phyloP scores from a whole-genome alignment of 2,329 filamentous ascomycete genomes.

The Clarireedia hainanense region DNA sequence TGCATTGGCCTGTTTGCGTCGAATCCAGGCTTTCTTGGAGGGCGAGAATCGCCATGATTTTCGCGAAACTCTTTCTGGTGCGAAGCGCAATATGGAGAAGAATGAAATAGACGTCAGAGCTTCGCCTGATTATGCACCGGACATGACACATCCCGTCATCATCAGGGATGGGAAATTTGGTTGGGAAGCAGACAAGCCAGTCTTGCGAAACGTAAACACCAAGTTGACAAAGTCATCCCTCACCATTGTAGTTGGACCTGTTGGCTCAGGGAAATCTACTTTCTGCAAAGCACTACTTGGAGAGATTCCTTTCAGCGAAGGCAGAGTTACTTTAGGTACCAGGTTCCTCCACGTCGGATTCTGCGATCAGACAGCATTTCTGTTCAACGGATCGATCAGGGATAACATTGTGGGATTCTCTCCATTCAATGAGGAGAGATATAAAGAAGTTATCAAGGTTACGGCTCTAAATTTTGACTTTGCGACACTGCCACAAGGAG shows the following conservation, averaged over 20 bases:
- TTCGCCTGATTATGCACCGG: neutral
- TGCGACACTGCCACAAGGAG: conserved; percentile 14
- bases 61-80: conserved; percentile 8
- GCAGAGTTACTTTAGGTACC: conserved; percentile 16
- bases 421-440: conserved; percentile 21
- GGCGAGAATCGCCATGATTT: conserved; percentile 16
- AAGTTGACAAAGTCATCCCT: conserved; percentile 15
- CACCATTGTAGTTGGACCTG: conserved; percentile 24
- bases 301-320: conserved; percentile 27
- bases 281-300: conserved; percentile 30
- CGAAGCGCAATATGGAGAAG: conserved; percentile 4
- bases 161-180: conserved; percentile 23
- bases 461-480: conserved; percentile 19
- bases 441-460: conserved; percentile 20
- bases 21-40: conserved; percentile 11
- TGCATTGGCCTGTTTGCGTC: conserved; percentile 8
- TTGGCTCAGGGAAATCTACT: conserved; percentile 30
- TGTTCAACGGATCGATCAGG: conserved; percentile 33
- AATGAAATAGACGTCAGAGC: neutral
- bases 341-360: conserved; percentile 29
- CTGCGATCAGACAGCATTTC: conserved; percentile 37
- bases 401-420: conserved; percentile 32
- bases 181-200: conserved; percentile 21
- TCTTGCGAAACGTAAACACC: conserved; percentile 15
- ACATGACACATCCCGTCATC: conserved; percentile 3